These are phyloP conservation scores for Coemansia sp. DNA, from an alignment of 192 early-diverging fungal genomes.

Conservation along the genomic window DNA sequence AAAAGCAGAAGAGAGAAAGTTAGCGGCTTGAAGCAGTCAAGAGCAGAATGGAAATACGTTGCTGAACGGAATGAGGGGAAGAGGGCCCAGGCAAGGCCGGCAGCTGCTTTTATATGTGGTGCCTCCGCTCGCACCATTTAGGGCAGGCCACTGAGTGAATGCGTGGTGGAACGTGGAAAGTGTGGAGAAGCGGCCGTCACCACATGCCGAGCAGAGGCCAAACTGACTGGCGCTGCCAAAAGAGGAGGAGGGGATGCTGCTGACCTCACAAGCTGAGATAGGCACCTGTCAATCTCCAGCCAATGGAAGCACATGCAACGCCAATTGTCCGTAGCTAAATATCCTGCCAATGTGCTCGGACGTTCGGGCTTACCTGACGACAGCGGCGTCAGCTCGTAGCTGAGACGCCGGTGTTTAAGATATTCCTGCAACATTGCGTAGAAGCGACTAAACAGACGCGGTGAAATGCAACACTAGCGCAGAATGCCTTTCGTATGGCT, in stretches of 20 bases:
- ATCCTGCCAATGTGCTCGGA: neutral
- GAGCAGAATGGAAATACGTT: neutral
- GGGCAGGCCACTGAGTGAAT: neutral
- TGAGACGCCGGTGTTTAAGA: conserved; percentile 12
- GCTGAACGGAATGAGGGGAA: neutral
- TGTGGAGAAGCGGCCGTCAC: neutral
- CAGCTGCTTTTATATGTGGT: neutral
- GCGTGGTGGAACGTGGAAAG: neutral
- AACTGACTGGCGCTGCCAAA: neutral
- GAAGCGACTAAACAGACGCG: neutral
- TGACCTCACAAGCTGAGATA: conserved; percentile 1
- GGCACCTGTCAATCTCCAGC: conserved; percentile 10
- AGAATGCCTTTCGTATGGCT: neutral
- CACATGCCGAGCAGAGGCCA: neutral
- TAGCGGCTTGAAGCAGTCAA: neutral
- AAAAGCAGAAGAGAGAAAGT: neutral
- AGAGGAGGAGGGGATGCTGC: conserved; percentile 11
- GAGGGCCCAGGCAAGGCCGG: neutral
- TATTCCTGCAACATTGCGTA: conserved; percentile 1
- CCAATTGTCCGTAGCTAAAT: conserved; percentile 11
- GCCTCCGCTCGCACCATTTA: neutral
- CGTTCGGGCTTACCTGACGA: conserved; percentile 17
- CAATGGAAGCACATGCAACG: neutral
- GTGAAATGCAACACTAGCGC: neutral
- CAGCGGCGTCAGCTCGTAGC: conserved; percentile 35